Evolutionary conservation across 306 rosid species (phyloP), one percentile per base, ranked within the genome.

Genomic region (Carpinus fangiana): DNA sequence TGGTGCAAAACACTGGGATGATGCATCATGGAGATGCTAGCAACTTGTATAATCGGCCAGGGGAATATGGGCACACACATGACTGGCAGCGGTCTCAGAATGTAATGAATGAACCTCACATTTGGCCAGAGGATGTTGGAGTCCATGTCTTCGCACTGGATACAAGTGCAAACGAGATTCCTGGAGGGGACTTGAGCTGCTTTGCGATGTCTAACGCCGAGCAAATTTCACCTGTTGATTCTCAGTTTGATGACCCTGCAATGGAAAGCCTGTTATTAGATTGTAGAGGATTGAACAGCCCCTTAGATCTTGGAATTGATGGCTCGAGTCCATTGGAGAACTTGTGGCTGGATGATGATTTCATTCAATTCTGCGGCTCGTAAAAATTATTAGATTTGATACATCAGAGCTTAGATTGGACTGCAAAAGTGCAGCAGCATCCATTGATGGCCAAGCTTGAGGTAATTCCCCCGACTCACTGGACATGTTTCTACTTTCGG

Each of bases 291-390:
- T 79, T 89, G 20, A 77, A 70, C 75, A 94, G 91, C 85, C 93
- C 96, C 1, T 75, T 79, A 64, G 17, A 77, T 52, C 76, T 81
- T 73, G 86, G 59, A 34, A 34, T 79, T 46, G 86, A 88, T 0
- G 73, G 76, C 47, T 41, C 47, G 31, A 62, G 82, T 51, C 76
- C 79, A 41, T 75, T 86, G 1, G 97, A 88, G 9, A 93, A 88
- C 70, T 59, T 89, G 70, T 45, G 78, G 75, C 71, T 65, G 1
- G 98, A 90, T 10, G 97, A 92, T 7, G 93, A 90, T 57, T 78
- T 92, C 80, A 92, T 94, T 12, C 83, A 91, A 50, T 89, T 87
- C 89, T 94, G 92, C 21, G 98, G 96, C 16, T 93, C 98, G 13
- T 94, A 92, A 84, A 11, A 82, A 11, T 71, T 90, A 77, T 73